These are phyloP conservation scores for Ustanciosporium gigantosporum DNA, from an alignment of 1,284 basidiomycete genomes.

Conservation along the genomic window DNA sequence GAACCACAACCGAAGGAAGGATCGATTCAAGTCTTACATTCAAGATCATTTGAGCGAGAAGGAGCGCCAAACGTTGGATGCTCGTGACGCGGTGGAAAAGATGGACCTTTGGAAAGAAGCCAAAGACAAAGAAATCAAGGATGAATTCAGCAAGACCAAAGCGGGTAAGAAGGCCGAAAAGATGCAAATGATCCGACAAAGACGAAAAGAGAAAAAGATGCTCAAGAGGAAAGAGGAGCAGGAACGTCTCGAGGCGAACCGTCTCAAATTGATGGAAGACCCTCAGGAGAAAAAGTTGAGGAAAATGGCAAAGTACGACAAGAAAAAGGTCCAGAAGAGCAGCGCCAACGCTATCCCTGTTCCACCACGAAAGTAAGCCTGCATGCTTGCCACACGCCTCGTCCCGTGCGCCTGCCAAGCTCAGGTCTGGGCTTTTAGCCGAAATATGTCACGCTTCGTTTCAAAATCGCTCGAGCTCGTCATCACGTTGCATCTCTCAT, in stretches of 20 bases:
- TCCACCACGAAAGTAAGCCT: too few species aligned
- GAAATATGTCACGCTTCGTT: too few species aligned
- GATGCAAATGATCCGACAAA: constrained; percentile 17
- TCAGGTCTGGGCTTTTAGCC: too few species aligned
- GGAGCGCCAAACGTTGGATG: constrained; percentile 18
- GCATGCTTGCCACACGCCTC: too few species aligned
- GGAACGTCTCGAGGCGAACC: neutral
- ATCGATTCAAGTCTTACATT: constrained; percentile 24
- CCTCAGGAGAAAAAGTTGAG: neutral
- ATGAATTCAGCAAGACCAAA: constrained; percentile 10
- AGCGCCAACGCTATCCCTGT: too few species aligned
- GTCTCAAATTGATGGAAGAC: neutral
- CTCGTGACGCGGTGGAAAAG: constrained; percentile 28
- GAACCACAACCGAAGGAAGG: constrained; percentile 25
- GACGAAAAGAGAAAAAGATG: constrained; percentile 14
- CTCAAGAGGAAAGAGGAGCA: constrained; percentile 11
- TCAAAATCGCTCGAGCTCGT: too few species aligned
- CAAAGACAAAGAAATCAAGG: constrained; percentile 15
- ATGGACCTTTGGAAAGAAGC: constrained; percentile 29
- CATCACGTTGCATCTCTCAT: too few species aligned
- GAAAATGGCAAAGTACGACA: neutral
- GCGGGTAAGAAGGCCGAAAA: constrained; percentile 18
- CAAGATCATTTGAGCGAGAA: constrained; percentile 10
- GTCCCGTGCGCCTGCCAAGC: too few species aligned
- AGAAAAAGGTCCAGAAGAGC: too few species aligned